Base-by-base conservation (phyloP, 805 yeast genomes). In the Zygosaccharomyces gambellarensis region DNA sequence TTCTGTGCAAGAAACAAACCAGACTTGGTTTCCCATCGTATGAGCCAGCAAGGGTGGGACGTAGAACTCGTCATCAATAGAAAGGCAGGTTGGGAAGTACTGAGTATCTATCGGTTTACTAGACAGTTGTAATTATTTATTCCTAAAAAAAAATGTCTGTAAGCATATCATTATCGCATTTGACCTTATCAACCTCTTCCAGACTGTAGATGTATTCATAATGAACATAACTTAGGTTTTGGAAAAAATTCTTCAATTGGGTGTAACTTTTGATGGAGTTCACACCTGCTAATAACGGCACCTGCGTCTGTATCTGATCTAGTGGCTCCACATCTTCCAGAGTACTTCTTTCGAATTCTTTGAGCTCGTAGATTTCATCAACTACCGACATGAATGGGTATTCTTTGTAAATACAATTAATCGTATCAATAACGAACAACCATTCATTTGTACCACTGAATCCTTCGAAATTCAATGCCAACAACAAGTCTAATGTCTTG, bases 1-100 rank as follows among this genome's bases (percentile, higher is more conserved):
- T 94, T 94, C 60, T 92, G 98, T 67, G 96, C 96, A 6, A 73
- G 97, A 55, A 94, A 94, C 62, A 78, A 82, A 31, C 98, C 98
- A 0, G 79, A 78, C 11, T 52, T 63, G 5, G 87, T 90, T 0
- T 76, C 75, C 0, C 57, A 63, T 7, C 39, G 46, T 2, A 83
- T 88, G 82, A 46, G 59, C 12, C 48, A 55, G 1, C 59, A 63
- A 9, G 75, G 75, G 0, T 92, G 96, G 89, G 47, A 47, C 0
- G 79, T 78, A 1, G 70, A 71, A 2, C 57, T 69, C n/a, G 71
- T 88, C 1, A 76, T 81, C 3, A 74, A 75, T 39, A 74, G 97
- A 47, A 87, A 87, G 60, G 96, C 97, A 1, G 98, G 98, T 0
- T 90, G 98, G 97, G 99, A 94, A 67, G 92, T 85, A 9, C 71